phyloP scores from a whole-genome alignment of 1,284 basidiomycete species.

The Vanrija sp. region DNA sequence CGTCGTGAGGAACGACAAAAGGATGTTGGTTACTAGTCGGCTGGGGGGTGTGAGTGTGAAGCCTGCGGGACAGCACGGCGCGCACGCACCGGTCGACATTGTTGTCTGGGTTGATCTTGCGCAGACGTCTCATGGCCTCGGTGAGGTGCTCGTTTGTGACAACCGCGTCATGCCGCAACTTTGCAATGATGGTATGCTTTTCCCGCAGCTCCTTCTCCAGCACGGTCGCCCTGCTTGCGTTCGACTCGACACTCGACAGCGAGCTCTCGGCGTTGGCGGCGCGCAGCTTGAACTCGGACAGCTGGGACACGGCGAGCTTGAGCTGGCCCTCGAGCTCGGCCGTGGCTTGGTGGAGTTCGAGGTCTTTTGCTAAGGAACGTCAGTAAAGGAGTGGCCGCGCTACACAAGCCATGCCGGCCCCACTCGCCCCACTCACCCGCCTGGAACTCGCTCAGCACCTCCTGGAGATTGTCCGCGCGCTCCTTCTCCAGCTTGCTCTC shows the following conservation, averaged over 20 bases:
- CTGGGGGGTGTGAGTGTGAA: slow-evolving; percentile 38
- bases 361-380: slow-evolving; percentile 51
- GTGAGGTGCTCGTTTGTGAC: slow-evolving; percentile 97
- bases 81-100: slow-evolving; percentile 69
- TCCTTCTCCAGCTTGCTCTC: slow-evolving; percentile 68
- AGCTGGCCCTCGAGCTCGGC: slow-evolving; percentile 76
- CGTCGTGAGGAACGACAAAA: slow-evolving; percentile 86
- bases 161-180: slow-evolving; percentile 91
- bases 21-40: slow-evolving; percentile 88
- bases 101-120: slow-evolving; percentile 76
- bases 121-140: slow-evolving; percentile 88
- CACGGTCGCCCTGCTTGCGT: slow-evolving; percentile 61
- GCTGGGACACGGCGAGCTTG: slow-evolving; percentile 62
- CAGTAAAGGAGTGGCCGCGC: too few relatives aligned
- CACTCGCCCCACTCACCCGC: slow-evolving; percentile 57
- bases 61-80: neutral
- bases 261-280: slow-evolving; percentile 73
- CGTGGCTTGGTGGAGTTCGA: slow-evolving; percentile 64
- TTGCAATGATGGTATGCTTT: slow-evolving; percentile 85
- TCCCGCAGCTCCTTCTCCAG: slow-evolving; percentile 90
- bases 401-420: too few relatives aligned
- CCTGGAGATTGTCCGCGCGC: slow-evolving; percentile 78
- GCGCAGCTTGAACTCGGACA: slow-evolving; percentile 80
- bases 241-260: slow-evolving; percentile 68
- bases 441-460: slow-evolving; percentile 93